Base-by-base conservation (phyloP, 2,329 filamentous ascomycete species). In the Colletotrichum cuscutae region DNA sequence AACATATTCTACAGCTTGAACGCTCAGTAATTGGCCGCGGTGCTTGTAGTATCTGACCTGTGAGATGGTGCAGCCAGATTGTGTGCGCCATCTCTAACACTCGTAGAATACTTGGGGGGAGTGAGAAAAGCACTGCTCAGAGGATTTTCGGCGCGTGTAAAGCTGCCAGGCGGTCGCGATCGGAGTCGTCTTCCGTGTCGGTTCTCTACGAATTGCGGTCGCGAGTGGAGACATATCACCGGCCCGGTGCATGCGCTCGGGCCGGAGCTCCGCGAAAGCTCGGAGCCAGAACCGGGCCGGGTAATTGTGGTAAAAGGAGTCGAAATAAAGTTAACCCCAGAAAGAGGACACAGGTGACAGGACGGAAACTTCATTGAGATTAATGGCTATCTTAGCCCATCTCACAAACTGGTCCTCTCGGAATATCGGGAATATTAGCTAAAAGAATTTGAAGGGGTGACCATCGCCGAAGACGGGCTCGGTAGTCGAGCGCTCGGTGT, bases 371-470 rank as follows among this genome's bases (percentile, higher is more conserved):
- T 46, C 15, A 15, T 46, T 46, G 15, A 19, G 15, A 46, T 46
- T 3, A n/a, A 19, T 46, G 42, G 4, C n/a, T 46, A 2, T 3
- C 3, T 42, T 19, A 7, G 15, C 19, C 15, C 19, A 46, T 46
- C 42, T n/a, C 13, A 11, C 46, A 24, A 9, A 19, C 5, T 8
- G n/a, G 37, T 42, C 22, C n/a, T 70, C 53, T 70, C 54, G 66
- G 71, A 13, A 37, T 52, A 73, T 71, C 66, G 56, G 71, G 42
- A 42, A 73, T 61, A 72, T 65, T 60, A 71, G 49, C 60, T 65
- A 61, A 61, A 61, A 71, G 61, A 71, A 65, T 70, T 32, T 35
- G 7, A 53, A 32, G 6, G 22, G 35, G 30, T 30, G 15, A 37
- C 26, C 54, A 52, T 65, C 46, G 49, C 71, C 66, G 71, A 73